Percentiles rank a stretch among this genome's conserved stretches.
Conservation (phyloP, 2,329 filamentous ascomycete species). For the Fusarium sp. region DNA sequence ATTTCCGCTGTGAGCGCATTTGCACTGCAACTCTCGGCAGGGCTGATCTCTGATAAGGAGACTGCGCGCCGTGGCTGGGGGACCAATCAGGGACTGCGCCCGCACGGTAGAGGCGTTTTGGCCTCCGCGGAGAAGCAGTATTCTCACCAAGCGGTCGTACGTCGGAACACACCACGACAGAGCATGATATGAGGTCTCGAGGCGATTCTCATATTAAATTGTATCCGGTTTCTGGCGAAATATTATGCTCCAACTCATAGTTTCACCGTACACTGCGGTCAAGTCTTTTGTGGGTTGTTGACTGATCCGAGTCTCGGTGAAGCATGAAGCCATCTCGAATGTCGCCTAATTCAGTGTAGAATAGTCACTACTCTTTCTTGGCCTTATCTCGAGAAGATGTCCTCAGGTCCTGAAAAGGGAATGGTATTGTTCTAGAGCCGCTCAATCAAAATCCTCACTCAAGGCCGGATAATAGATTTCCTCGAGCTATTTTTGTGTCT, state of each 20-base stretch:
- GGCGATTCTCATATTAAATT: slow-evolving; percentile 14
- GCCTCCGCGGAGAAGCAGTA: slow-evolving; percentile 36
- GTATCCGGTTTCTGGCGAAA: slow-evolving; percentile 11
- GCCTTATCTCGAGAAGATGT: neutral
- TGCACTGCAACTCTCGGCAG: slow-evolving; percentile 8
- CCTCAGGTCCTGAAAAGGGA: neutral
- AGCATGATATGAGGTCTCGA: slow-evolving; percentile 21
- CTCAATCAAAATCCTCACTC: neutral
- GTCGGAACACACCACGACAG: slow-evolving; percentile 31
- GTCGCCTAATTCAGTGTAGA: neutral
- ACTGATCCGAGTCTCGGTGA: slow-evolving; percentile 14
- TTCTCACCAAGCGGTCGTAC: slow-evolving; percentile 27
- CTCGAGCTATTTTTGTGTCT: slow-evolving; percentile 13
- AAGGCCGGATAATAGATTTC: neutral
- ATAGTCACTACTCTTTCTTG: neutral
- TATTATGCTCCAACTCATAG: neutral
- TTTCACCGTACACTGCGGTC: neutral
- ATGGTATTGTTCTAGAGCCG: neutral
- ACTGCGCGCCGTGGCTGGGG: neutral
- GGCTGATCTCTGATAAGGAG: slow-evolving; percentile 39
- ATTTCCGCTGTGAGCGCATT: slow-evolving; percentile 35
- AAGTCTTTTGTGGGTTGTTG: slow-evolving; percentile 17
- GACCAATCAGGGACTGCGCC: slow-evolving; percentile 30
- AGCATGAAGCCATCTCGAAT: slow-evolving; percentile 9
- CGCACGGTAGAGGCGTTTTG: neutral